Percentiles rank a stretch among this genome's conserved stretches.
phyloP scores from a whole-genome alignment of 176 grass and related monocot genomes.

The Musa beccarii region DNA sequence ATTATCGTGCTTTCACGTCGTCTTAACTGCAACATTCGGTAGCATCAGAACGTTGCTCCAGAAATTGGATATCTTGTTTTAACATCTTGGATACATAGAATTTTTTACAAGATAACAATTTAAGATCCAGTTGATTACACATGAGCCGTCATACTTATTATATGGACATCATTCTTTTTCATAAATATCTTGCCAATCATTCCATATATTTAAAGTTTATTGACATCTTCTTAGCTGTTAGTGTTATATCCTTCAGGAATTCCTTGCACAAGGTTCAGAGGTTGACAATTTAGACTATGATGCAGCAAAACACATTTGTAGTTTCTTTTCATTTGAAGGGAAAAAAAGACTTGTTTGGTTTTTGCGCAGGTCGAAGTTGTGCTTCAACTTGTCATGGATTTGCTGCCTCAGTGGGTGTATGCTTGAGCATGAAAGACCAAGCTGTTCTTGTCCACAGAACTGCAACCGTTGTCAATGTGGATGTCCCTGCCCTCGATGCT shows the following conservation, averaged over 20 bases:
- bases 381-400: conserved; percentile 19
- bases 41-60: too few relatives aligned
- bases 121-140: neutral
- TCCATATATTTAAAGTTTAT: neutral
- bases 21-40: too few relatives aligned
- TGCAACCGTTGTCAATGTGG: neutral
- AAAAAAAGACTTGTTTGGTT: neutral
- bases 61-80: too few relatives aligned
- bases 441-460: conserved; percentile 11
- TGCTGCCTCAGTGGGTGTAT: conserved; percentile 26
- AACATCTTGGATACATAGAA: too few relatives aligned
- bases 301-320: too few relatives aligned
- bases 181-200: neutral
- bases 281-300: neutral
- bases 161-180: neutral
- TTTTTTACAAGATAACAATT: too few relatives aligned
- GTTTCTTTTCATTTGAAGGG: neutral
- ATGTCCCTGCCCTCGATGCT: neutral
- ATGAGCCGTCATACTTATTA: neutral
- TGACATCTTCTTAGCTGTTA: neutral
- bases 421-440: conserved; percentile 1
- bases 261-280: neutral
- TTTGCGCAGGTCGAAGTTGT: conserved; percentile 16
- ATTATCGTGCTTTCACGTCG: too few relatives aligned
- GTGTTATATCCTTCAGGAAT: neutral